Evolutionary conservation across 306 rosid genomes (phyloP).

Genomic region (Cicer pinnatifidum): DNA sequence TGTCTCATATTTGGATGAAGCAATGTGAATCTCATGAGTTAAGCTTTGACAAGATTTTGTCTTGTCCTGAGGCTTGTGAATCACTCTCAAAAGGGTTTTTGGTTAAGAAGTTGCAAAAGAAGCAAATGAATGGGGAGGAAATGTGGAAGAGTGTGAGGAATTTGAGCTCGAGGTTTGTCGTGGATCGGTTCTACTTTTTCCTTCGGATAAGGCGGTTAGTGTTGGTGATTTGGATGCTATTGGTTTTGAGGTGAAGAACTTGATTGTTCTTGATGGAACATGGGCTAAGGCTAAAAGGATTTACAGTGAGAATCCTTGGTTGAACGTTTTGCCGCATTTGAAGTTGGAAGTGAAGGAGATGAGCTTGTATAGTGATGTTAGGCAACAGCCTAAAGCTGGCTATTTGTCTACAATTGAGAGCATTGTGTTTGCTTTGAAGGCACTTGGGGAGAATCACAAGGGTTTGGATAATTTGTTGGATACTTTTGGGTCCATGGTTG

Average conservation of each 20-base stretch:
- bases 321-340: slow-evolving; percentile 75
- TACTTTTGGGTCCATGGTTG: slow-evolving; percentile 83
- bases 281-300: slow-evolving; percentile 94
- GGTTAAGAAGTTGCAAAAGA: slow-evolving; percentile 66
- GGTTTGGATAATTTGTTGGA: slow-evolving; percentile 73
- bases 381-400: slow-evolving; percentile 78
- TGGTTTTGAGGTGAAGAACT: slow-evolving; percentile 60
- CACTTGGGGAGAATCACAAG: slow-evolving; percentile 59
- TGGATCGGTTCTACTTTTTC: slow-evolving; percentile 78
- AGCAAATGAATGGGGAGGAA: slow-evolving; percentile 37
- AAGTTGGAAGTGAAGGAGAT: slow-evolving; percentile 67
- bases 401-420: slow-evolving; percentile 88
- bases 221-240: slow-evolving; percentile 45
- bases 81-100: slow-evolving; percentile 69
- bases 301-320: slow-evolving; percentile 83
- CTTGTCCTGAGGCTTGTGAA: slow-evolving; percentile 55
- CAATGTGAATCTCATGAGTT: slow-evolving; percentile 33
- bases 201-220: slow-evolving; percentile 64
- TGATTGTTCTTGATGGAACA: slow-evolving; percentile 86
- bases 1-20: slow-evolving; percentile 65
- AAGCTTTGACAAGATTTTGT: slow-evolving; percentile 50
- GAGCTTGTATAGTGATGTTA: slow-evolving; percentile 80
- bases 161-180: slow-evolving; percentile 68
- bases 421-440: slow-evolving; percentile 73
- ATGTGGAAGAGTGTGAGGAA: slow-evolving; percentile 61